phyloP scores from a whole-genome alignment of 257 asterid genomes.

The Gentiana straminea region DNA sequence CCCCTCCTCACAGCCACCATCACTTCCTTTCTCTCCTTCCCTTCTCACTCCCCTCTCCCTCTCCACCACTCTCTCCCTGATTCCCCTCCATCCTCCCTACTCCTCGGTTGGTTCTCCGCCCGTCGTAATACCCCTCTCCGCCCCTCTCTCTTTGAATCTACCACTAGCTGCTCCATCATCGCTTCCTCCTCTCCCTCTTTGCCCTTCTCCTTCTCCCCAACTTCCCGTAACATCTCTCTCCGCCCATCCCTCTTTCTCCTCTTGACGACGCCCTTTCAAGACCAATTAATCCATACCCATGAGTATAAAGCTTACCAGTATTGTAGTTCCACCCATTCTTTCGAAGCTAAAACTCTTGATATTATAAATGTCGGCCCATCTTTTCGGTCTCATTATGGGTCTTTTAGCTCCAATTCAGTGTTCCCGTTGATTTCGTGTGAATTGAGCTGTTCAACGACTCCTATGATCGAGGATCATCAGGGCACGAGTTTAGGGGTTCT shows the following conservation, averaged over 20 bases:
- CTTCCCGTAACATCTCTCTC: slow-evolving; percentile 27
- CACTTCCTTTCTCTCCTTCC: slow-evolving; percentile 55
- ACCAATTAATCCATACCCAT: slow-evolving; percentile 72
- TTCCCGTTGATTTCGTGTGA: slow-evolving; percentile 58
- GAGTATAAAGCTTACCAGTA: slow-evolving; percentile 71
- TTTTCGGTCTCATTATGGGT: slow-evolving; percentile 66
- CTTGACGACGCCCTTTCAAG: slow-evolving; percentile 69
- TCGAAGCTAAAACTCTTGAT: slow-evolving; percentile 55
- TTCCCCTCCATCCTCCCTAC: slow-evolving; percentile 15
- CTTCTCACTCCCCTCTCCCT: slow-evolving; percentile 54
- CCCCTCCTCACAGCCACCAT: slow-evolving; percentile 22
- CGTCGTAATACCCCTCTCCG: slow-evolving; percentile 37
- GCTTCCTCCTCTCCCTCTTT: slow-evolving; percentile 7
- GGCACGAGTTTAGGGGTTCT: slow-evolving; percentile 21
- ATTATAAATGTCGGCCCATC: slow-evolving; percentile 79
- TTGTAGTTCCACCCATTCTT: slow-evolving; percentile 20
- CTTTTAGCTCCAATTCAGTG: slow-evolving; percentile 52
- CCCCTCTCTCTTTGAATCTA: slow-evolving; percentile 38
- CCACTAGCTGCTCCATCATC: slow-evolving; percentile 29
- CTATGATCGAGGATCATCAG: slow-evolving; percentile 59
- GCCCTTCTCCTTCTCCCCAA: slow-evolving; percentile 24
- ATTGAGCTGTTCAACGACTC: slow-evolving; percentile 25
- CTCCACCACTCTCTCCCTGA: slow-evolving; percentile 5
- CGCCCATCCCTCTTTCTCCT: slow-evolving; percentile 67
- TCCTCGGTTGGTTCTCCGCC: slow-evolving; percentile 41